These are phyloP conservation scores for Apiotrichum sp. DNA, from an alignment of 1,284 basidiomycete species.

Conservation along the genomic window DNA sequence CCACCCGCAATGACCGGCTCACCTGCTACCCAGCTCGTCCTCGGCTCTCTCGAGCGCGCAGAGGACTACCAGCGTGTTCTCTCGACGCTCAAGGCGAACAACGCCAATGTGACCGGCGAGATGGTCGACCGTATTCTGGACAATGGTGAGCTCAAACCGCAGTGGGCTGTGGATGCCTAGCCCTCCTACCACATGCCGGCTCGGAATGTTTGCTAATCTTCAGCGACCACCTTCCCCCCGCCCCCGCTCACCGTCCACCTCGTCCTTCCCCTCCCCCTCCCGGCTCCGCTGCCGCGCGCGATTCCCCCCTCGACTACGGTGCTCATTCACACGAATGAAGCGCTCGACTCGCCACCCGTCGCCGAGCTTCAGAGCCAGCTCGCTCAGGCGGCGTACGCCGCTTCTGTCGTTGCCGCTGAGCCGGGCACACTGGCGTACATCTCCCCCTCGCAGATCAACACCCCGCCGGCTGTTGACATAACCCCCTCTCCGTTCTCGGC, in stretches of 20 bases:
- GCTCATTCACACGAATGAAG: conserved; percentile 31
- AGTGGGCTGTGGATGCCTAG: too few relatives aligned
- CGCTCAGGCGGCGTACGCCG: conserved; percentile 24
- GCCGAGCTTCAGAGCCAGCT: conserved; percentile 22
- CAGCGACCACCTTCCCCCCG: conserved; percentile 42
- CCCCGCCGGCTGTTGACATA: conserved; percentile 8
- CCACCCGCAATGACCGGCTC: too few relatives aligned
- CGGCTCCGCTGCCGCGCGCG: conserved; percentile 27
- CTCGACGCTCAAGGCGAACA: conserved; percentile 23
- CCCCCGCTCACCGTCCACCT: conserved; percentile 38
- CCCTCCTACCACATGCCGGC: too few relatives aligned
- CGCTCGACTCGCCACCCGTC: conserved; percentile 1
- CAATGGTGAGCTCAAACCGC: conserved; percentile 32
- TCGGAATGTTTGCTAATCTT: too few relatives aligned
- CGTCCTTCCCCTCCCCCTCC: conserved; percentile 43
- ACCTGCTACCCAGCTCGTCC: conserved; percentile 29
- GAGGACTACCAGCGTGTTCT: conserved; percentile 42
- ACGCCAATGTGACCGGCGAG: conserved; percentile 34
- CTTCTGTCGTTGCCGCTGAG: conserved; percentile 26
- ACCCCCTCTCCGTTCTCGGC: not conserved
- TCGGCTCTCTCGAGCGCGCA: conserved; percentile 44
- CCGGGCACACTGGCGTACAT: conserved; percentile 30
- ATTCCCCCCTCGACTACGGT: conserved; percentile 42
- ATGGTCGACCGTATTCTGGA: conserved; percentile 47
- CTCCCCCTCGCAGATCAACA: conserved; percentile 17